Conservation (phyloP, 371 early-diverging fungal species). For the Mycotypha africana region DNA sequence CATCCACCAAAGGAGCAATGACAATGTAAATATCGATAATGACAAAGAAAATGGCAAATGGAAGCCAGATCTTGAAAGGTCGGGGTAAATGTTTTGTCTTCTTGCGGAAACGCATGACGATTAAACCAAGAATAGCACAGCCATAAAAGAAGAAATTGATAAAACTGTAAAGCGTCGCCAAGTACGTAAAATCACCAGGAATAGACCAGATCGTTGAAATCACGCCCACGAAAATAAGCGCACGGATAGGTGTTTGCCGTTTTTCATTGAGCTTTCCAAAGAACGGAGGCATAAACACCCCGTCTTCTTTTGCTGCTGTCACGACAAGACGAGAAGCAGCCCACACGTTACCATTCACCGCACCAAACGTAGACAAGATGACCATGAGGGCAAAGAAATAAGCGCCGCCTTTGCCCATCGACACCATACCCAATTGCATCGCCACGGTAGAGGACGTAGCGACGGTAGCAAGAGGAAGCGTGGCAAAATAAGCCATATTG, state of each 20-base stretch:
- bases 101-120: constrained; percentile 30
- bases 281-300: constrained; percentile 37
- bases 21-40: constrained; percentile 30
- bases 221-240: constrained; percentile 35
- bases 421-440: constrained; percentile 42
- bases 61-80: constrained; percentile 35
- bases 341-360: constrained; percentile 43
- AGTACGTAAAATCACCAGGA: constrained; percentile 45
- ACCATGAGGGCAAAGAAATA: constrained; percentile 53
- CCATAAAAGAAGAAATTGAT: constrained; percentile 58
- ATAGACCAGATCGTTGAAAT: constrained; percentile 36
- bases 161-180: constrained; percentile 57
- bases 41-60: constrained; percentile 27
- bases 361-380: constrained; percentile 40
- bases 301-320: constrained; percentile 39
- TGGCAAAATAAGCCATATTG: constrained; percentile 57
- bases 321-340: constrained; percentile 34
- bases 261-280: constrained; percentile 32
- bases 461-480: constrained; percentile 31
- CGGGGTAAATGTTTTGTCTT: constrained; percentile 20
- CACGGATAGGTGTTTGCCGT: constrained; percentile 38
- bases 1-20: constrained; percentile 35
- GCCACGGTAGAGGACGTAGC: constrained; percentile 29
- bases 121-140: constrained; percentile 24
- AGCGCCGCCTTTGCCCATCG: constrained; percentile 46